Evolutionary conservation across 192 early-diverging fungal genomes (phyloP), one percentile per base, ranked within the genome.

Genomic region (Umbelopsis isabellina): DNA sequence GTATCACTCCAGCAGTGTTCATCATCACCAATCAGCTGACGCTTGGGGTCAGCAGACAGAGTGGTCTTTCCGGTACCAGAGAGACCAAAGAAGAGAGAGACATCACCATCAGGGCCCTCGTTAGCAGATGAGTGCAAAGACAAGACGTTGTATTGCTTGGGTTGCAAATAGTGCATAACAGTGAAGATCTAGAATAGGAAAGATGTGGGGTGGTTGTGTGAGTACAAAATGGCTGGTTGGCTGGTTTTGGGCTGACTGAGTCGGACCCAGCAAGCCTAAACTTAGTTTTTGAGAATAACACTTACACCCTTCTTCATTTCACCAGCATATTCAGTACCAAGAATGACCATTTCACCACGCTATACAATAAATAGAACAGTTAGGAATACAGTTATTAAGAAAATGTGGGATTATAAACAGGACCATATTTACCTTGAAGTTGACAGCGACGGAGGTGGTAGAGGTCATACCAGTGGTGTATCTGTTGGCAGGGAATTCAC

Each of bases 121-220:
- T 99, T 99, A 68, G 95, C 96, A 68, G 93, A 95, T 7, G 97
- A 97, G 85, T 95, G 94, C 51, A 95, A 84, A 25, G 94, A 95
- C 13, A 95, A 81, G 37, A 95, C 94, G 46, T 91, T 91, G 55
- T 61, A 61, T 30, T 85, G 83, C 90, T 95, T 97, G 76, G 97
- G 97, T 96, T 97, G 97, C 72, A 94, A 82, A 88, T 99, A 97
- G 82, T 99, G 95, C 97, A 99, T 97, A 58, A 99, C 94, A 25
- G 95, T 97, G 84, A 97, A 96, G 69, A 94, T 88, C 72, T 76
- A 58, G 21, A 68, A 44, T 15, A 66, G 23, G 25, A 44, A 55
- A 75, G 1, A 16, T 49, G 55, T 16, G 30, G 25, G 55, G 55
- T 37, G 52, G 37, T 41, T 9, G 37, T 41, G 37, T 41, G 37